Percentiles rank a stretch among this genome's conserved stretches.
These are phyloP conservation scores for Emmonsiellopsis sp. DNA, from an alignment of 2,329 filamentous ascomycete genomes.

Conservation along the genomic window DNA sequence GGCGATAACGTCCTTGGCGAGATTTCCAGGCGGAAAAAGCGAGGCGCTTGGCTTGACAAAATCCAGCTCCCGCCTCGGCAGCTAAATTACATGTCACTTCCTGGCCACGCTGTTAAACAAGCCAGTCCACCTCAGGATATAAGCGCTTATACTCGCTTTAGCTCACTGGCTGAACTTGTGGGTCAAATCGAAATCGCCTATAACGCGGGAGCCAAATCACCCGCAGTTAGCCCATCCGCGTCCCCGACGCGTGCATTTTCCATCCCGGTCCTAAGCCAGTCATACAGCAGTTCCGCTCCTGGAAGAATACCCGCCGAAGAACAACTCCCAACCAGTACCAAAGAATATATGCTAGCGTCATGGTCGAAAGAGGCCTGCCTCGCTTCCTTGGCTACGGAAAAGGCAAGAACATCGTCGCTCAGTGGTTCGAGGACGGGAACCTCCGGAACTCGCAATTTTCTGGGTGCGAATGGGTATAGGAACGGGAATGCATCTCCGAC, in stretches of 20 bases:
- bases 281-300: constrained; percentile 33
- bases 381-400: constrained; percentile 55
- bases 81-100: constrained; percentile 48
- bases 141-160: constrained; percentile 60
- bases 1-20: constrained; percentile 67
- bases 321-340: constrained; percentile 58
- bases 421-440: constrained; percentile 64
- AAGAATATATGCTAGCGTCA: constrained; percentile 65
- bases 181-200: constrained; percentile 68
- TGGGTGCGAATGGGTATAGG: constrained; percentile 21
- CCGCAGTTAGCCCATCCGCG: constrained; percentile 58
- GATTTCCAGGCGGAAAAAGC: constrained; percentile 62
- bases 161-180: constrained; percentile 62
- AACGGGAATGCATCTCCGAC: constrained; percentile 24
- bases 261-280: constrained; percentile 51
- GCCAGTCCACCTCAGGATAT: constrained; percentile 33
- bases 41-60: constrained; percentile 69
- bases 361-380: constrained; percentile 74
- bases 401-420: constrained; percentile 63
- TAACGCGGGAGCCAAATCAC: constrained; percentile 43
- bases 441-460: constrained; percentile 17
- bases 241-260: constrained; percentile 60
- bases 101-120: constrained; percentile 24
- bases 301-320: constrained; percentile 29
- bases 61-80: constrained; percentile 61